Conservation (phyloP, 2,329 filamentous ascomycete genomes). For the Botrytis medusae region DNA sequence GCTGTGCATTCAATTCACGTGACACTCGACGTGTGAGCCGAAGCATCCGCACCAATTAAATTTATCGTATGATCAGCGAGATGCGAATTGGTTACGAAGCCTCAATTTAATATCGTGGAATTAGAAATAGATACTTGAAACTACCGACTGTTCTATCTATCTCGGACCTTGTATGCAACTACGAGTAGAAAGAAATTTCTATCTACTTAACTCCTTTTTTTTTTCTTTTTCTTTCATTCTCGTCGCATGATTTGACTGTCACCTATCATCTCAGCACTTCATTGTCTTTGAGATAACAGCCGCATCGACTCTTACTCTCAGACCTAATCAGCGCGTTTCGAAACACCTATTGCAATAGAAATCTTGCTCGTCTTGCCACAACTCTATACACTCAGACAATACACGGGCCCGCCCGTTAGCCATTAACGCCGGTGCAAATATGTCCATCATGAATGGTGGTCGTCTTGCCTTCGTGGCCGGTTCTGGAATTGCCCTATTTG, state of each 20-base stretch:
- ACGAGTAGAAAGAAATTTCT: background rate
- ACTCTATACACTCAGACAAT: background rate
- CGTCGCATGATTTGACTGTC: constrained; percentile 6
- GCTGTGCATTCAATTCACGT: background rate
- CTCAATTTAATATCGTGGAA: constrained; percentile 19
- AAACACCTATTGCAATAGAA: constrained; percentile 10
- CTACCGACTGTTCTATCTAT: background rate
- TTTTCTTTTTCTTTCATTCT: constrained; percentile 10
- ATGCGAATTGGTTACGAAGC: constrained; percentile 20
- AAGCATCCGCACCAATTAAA: constrained; percentile 10
- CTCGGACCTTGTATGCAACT: background rate
- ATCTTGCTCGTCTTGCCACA: constrained; percentile 11
- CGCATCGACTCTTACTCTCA: background rate
- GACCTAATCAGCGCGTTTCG: constrained; percentile 13
- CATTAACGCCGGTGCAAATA: constrained; percentile 5
- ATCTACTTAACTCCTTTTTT: background rate
- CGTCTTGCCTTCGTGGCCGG: constrained; percentile 14
- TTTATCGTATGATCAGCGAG: constrained; percentile 11
- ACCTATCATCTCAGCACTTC: constrained; percentile 11
- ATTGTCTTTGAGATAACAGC: constrained; percentile 16
- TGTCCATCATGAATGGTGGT: constrained; percentile 1
- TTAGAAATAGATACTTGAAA: constrained; percentile 5
- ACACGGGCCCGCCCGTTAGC: constrained; percentile 1
- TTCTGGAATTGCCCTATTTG: constrained; percentile 25
- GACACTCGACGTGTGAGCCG: background rate